A percentile compares a stretch with the other conserved stretches of the same genome.
These are phyloP conservation scores for Solanum hybrid DNA, from an alignment of 305 asterid species.

Conservation along the genomic window DNA sequence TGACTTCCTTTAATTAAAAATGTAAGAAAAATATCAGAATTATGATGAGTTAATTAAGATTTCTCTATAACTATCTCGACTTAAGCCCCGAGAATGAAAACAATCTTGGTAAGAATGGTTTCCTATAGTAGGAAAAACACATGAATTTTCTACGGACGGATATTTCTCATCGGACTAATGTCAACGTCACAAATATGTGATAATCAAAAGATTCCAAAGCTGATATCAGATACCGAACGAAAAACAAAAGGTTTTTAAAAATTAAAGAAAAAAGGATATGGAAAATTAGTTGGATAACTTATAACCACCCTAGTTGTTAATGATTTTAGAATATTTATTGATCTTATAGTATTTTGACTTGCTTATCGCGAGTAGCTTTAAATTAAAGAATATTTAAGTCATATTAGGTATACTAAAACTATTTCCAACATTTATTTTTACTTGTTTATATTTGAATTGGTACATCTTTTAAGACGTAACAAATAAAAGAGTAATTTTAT, in stretches of 20 bases:
- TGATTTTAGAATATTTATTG: background rate
- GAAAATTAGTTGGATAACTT: background rate
- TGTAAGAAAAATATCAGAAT: background rate
- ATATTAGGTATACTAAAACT: background rate
- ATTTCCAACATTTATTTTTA: background rate
- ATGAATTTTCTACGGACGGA: background rate
- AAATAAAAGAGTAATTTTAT: background rate
- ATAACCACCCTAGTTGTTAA: background rate
- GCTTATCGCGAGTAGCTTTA: background rate
- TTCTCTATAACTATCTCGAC: background rate
- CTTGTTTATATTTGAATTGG: background rate
- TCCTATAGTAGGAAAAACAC: background rate
- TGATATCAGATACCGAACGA: rapidly evolving
- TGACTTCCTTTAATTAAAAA: background rate
- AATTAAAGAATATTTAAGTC: background rate
- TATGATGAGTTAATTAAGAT: background rate
- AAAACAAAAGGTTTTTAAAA: background rate
- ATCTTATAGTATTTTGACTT: background rate
- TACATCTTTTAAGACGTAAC: background rate
- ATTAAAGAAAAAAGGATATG: background rate
- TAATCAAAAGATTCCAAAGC: background rate
- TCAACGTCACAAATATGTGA: background rate
- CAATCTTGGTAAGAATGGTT: background rate
- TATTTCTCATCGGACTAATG: background rate
- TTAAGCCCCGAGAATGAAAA: background rate